These are phyloP conservation scores for Peterozyma toletana DNA, from an alignment of 805 yeast genomes.

Conservation along the genomic window DNA sequence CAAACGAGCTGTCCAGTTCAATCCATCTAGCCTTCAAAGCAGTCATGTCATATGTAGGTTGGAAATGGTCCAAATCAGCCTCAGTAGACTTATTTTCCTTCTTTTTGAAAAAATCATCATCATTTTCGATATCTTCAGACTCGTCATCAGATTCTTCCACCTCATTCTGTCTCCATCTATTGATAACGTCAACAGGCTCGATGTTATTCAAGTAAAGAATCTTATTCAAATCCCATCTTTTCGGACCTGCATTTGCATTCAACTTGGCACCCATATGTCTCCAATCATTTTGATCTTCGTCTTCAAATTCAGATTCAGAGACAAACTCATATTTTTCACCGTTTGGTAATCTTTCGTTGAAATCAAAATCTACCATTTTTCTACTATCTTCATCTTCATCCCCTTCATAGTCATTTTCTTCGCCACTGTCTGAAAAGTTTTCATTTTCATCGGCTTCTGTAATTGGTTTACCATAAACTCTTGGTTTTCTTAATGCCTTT, in stretches of 20 bases:
- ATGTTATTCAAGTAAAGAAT: slow-evolving; percentile 74
- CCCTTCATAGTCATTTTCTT: slow-evolving; percentile 31
- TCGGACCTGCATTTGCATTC: slow-evolving; percentile 35
- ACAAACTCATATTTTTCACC: slow-evolving; percentile 35
- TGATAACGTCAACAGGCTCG: slow-evolving; percentile 64
- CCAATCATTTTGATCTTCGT: slow-evolving; percentile 31
- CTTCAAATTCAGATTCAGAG: slow-evolving; percentile 47
- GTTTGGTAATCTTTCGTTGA: slow-evolving; percentile 24
- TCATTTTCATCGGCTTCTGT: slow-evolving; percentile 38
- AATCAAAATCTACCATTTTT: slow-evolving; percentile 40
- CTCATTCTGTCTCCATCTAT: slow-evolving; percentile 60
- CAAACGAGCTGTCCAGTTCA: slow-evolving; percentile 22
- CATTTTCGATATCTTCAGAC: slow-evolving; percentile 34
- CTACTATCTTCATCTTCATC: slow-evolving; percentile 32
- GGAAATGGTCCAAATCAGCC: slow-evolving; percentile 29
- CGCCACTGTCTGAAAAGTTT: slow-evolving; percentile 32
- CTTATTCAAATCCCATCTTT: slow-evolving; percentile 74
- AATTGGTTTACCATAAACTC: slow-evolving; percentile 46
- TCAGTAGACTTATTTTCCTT: slow-evolving; percentile 22
- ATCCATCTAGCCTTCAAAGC: slow-evolving; percentile 39
- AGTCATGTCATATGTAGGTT: slow-evolving; percentile 27
- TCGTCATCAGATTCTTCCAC: slow-evolving; percentile 31
- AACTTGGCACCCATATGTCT: slow-evolving; percentile 52
- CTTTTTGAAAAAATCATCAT: slow-evolving; percentile 53
- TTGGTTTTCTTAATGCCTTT: slow-evolving; percentile 52